phyloP scores from a whole-genome alignment of 108 stramenopile species.

The Cyclotella cryptica region DNA sequence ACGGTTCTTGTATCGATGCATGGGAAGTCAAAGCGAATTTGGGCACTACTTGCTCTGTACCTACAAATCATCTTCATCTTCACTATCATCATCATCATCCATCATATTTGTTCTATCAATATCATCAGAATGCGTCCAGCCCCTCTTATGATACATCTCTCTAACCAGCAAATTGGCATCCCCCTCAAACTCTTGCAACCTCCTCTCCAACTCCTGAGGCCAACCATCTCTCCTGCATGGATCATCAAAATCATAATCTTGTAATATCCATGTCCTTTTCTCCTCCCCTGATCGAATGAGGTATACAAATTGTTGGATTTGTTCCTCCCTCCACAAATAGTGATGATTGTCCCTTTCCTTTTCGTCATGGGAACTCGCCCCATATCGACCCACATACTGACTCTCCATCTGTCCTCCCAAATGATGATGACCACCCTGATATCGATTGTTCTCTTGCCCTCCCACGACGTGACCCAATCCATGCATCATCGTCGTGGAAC shows the following conservation, averaged over 20 bases:
- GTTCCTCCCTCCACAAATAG: slow-evolving; percentile 65
- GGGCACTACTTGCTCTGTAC: slow-evolving; percentile 10
- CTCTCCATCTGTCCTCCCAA: slow-evolving; percentile 35
- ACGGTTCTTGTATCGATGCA: too few relatives aligned
- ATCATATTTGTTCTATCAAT: background rate
- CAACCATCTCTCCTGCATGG: slow-evolving; percentile 55
- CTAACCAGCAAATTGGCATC: slow-evolving; percentile 42
- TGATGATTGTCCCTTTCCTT: slow-evolving; percentile 4
- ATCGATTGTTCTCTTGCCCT: slow-evolving; percentile 25
- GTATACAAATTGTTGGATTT: slow-evolving; percentile 72
- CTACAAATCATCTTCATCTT: slow-evolving; percentile 57
- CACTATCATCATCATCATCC: slow-evolving; percentile 29
- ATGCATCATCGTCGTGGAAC: slow-evolving; percentile 10
- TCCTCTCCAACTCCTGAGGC: slow-evolving; percentile 57
- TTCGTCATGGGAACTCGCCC: background rate
- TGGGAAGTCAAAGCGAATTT: background rate
- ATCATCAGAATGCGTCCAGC: slow-evolving; percentile 53
- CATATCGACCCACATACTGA: slow-evolving; percentile 16
- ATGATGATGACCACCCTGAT: slow-evolving; percentile 47
- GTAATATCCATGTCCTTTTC: slow-evolving; percentile 74
- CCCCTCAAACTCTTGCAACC: slow-evolving; percentile 52
- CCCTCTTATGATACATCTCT: slow-evolving; percentile 41
- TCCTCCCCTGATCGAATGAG: slow-evolving; percentile 80
- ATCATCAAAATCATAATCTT: slow-evolving; percentile 86
- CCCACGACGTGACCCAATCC: slow-evolving; percentile 16